Percentiles rank a stretch among this genome's conserved stretches.
Conservation (phyloP, 805 yeast genomes). For the Wickerhamomyces bisporus region DNA sequence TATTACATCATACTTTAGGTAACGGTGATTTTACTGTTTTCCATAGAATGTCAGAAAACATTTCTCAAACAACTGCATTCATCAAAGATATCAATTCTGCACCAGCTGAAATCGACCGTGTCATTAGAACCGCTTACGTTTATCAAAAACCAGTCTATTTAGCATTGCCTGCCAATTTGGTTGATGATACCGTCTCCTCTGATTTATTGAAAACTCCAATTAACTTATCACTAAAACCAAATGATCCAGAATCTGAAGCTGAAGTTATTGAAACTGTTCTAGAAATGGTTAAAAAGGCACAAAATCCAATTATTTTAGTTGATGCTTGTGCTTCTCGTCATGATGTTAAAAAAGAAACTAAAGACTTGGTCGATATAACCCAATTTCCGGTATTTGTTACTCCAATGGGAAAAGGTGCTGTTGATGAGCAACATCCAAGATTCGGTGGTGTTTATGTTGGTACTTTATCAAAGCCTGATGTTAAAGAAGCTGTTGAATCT, state of each 20-base stretch:
- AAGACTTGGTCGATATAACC: conserved; percentile 55
- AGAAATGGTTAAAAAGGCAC: conserved; percentile 48
- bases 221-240: conserved; percentile 51
- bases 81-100: conserved; percentile 62
- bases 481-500: conserved; percentile 64
- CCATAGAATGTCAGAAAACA: conserved; percentile 71
- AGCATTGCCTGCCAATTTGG: conserved; percentile 79
- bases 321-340: conserved; percentile 89
- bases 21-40: conserved; percentile 78
- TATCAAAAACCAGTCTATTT: conserved; percentile 78
- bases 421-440: conserved; percentile 66
- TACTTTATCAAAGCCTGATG: conserved; percentile 67
- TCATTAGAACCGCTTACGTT: conserved; percentile 65
- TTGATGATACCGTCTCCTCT: conserved; percentile 58
- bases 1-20: conserved; percentile 81
- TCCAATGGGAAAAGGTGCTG: conserved; percentile 85
- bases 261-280: conserved; percentile 55
- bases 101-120: conserved; percentile 65
- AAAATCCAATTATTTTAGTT: conserved; percentile 70
- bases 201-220: conserved; percentile 56
- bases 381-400: conserved; percentile 81
- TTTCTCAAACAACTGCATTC: conserved; percentile 61
- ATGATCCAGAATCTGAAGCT: conserved; percentile 55
- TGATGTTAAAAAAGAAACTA: conserved; percentile 58
- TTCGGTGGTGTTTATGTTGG: conserved; percentile 88